phyloP scores from a whole-genome alignment of 257 asterid genomes.

The Nicotiana obtusifolia region DNA sequence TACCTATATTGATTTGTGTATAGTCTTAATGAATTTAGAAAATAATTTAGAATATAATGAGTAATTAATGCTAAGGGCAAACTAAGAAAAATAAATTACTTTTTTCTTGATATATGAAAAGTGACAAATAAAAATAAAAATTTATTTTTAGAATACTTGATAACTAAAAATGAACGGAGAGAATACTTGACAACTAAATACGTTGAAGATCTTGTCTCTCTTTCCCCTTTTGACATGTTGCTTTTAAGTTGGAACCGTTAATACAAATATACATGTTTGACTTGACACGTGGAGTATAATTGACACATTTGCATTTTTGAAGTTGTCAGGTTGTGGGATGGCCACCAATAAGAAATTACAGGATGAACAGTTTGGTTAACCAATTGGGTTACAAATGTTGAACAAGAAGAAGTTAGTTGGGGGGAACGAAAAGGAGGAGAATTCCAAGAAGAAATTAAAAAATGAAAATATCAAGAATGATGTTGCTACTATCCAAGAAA shows the following conservation, averaged over 20 bases:
- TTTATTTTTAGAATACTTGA: too few species aligned
- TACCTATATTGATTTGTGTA: too few species aligned
- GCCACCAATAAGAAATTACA: slow-evolving; percentile 77
- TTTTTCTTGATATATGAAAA: too few species aligned
- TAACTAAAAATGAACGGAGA: too few species aligned
- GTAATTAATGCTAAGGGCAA: too few species aligned
- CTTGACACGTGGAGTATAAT: neutral
- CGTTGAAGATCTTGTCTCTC: neutral
- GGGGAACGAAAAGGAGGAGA: slow-evolving; percentile 44
- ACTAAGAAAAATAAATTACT: too few species aligned
- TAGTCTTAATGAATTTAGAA: too few species aligned
- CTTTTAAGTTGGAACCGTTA: too few species aligned
- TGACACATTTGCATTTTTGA: slow-evolving; percentile 3
- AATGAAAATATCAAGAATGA: slow-evolving; percentile 46
- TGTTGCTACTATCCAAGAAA: neutral
- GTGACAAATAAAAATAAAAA: too few species aligned
- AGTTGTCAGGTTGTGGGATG: slow-evolving; percentile 95
- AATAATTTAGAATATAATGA: too few species aligned
- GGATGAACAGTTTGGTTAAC: slow-evolving; percentile 53
- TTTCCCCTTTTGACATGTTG: neutral
- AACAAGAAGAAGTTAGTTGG: slow-evolving; percentile 47
- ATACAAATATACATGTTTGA: too few species aligned
- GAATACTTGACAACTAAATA: too few species aligned
- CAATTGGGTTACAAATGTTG: slow-evolving; percentile 45
- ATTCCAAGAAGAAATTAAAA: slow-evolving; percentile 53